Evolutionary conservation across 768 basidiomycete genomes (phyloP), one percentile per base, ranked within the genome.

Genomic region (Pisolithus tinctorius): DNA sequence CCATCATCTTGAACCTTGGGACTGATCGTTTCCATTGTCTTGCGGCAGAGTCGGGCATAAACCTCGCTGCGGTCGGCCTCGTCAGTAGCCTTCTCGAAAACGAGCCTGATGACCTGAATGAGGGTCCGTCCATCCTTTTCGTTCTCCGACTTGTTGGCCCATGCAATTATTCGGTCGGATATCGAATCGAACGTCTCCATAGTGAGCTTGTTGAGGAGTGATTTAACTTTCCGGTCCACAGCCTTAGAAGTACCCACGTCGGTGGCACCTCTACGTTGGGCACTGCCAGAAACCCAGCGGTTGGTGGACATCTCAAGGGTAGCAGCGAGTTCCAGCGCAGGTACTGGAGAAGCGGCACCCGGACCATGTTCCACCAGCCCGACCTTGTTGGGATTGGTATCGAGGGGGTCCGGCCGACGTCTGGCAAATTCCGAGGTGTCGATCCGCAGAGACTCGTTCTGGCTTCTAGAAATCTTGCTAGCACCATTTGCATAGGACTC

Each of bases 61-160:
- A 97, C 96, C 74, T 91, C 88, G 2, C 91, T 94, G 88, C 91
- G 94, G 8, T 84, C 81, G 39, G 91, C 91, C 67, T 96, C 94
- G 67, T 96, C 93, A 6, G 91, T 96, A 9, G 93, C 94, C 76
- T 94, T 96, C 69, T 96, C 95, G 68, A 96, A 97, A 30, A 97
- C 89, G 48, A 96, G 84, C 52, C 86, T 83, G 69, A 96, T 97
- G 65, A 98, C 95, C 60, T 93, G 90, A 59, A 95, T 95, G 54
- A 97, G 82, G 4, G 93, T 95, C 57, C 87, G 82, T 2, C 93
- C 93, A 63, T 97, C 92, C 65, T 83, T 88, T 77, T 98, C 93
- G 61, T 86, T 80, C 74, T 86, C 84, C 4, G 87, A 90, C 72
- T 82, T 90, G 79, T 97, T 95, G 29, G 93, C 94, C 91, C 93